Percentiles rank a stretch among this genome's conserved stretches.
Evolutionary conservation across 257 asterid species (phyloP).

Genomic region (Gentiana straminea): DNA sequence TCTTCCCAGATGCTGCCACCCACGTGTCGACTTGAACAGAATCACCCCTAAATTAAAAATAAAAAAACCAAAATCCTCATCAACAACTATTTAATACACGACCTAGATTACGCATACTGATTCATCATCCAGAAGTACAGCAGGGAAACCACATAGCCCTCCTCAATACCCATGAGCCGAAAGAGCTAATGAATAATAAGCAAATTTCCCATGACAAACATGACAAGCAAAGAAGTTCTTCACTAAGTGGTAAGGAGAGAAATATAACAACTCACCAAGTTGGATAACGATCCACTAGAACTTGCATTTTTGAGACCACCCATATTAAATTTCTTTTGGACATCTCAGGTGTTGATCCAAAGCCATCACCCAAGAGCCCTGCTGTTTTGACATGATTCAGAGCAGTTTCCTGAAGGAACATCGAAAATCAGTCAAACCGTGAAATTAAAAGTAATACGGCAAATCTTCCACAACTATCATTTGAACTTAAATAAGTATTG

Average conservation of each 20-base stretch:
- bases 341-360: conserved; percentile 99
- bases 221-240: too few species aligned
- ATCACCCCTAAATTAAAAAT: conserved; percentile 60
- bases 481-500: background rate
- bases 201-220: too few species aligned
- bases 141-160: too few species aligned
- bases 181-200: too few species aligned
- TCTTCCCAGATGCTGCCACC: conserved; percentile 84
- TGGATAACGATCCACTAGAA: conserved; percentile 84
- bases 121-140: too few species aligned
- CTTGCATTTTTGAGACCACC: conserved; percentile 96
- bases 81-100: too few species aligned
- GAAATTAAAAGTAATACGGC: background rate
- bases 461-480: background rate
- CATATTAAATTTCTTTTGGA: conserved; percentile 75
- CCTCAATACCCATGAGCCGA: too few species aligned
- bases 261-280: conserved; percentile 53
- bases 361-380: conserved; percentile 87
- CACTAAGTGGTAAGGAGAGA: too few species aligned
- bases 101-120: too few species aligned
- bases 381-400: conserved; percentile 81
- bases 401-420: conserved; percentile 73
- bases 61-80: conserved; percentile 3
- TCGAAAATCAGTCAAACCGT: conserved; percentile 6
- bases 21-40: conserved; percentile 82